Percentiles rank a stretch among this genome's conserved stretches.
Evolutionary conservation across 1,284 basidiomycete genomes (phyloP).

Genomic region (Clitocybe nebularis): DNA sequence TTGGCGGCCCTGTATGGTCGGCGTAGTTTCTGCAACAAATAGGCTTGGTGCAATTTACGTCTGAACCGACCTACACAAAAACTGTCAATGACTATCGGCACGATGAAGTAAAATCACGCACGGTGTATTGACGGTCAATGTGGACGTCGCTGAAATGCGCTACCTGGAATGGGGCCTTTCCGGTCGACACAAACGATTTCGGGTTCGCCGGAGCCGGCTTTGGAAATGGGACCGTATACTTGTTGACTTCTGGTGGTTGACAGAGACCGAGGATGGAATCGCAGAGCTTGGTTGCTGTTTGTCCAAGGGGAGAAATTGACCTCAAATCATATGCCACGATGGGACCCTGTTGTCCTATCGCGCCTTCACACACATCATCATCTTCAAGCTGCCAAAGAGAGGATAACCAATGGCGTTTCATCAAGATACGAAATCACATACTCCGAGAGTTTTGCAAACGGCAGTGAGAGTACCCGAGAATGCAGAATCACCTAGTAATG

Average conservation of each 20-base stretch:
- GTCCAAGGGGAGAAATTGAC: constrained; percentile 39
- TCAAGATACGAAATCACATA: constrained; percentile 15
- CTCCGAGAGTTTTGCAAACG: constrained; percentile 38
- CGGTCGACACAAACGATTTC: constrained; percentile 31
- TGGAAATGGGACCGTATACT: constrained; percentile 42
- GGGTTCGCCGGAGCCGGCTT: constrained; percentile 33
- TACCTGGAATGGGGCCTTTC: constrained; percentile 44
- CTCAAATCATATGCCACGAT: constrained; percentile 56
- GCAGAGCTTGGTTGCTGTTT: constrained; percentile 54
- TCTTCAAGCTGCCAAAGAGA: constrained; percentile 26
- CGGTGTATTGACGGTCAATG: constrained; percentile 48
- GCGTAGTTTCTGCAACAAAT: constrained; percentile 55
- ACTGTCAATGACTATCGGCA: background rate
- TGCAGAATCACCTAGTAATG: constrained; percentile 36
- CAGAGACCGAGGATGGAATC: constrained; percentile 55
- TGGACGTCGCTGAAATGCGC: constrained; percentile 53
- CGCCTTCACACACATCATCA: constrained; percentile 52
- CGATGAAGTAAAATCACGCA: constrained; percentile 27
- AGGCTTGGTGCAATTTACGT: constrained; percentile 52
- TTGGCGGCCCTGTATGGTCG: constrained; percentile 33
- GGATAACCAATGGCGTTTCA: background rate
- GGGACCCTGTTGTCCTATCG: constrained; percentile 46
- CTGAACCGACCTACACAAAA: constrained; percentile 41
- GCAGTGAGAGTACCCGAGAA: constrained; percentile 36
- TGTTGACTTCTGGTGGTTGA: constrained; percentile 39